Conservation (phyloP, 1,284 basidiomycete species). For the Ceraceosorus guamensis region DNA sequence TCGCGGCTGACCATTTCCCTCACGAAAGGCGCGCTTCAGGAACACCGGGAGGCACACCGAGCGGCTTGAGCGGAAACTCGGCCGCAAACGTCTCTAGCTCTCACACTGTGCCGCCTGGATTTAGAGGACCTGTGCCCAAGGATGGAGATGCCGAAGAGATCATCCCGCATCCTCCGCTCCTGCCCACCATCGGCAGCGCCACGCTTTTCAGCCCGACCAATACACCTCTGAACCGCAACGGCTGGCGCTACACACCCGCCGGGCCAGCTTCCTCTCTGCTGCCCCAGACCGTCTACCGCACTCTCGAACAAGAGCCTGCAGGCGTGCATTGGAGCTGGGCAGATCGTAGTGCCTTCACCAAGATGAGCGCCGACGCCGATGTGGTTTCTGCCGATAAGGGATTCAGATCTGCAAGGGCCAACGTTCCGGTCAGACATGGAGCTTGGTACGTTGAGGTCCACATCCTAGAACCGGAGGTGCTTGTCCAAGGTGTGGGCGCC, state of each 20-base stretch:
- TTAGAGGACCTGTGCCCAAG: conserved; percentile 31
- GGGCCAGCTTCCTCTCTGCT: conserved; percentile 34
- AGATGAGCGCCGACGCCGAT: conserved; percentile 72
- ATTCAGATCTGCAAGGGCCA: conserved; percentile 80
- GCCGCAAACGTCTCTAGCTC: conserved; percentile 8
- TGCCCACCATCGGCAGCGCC: conserved; percentile 12
- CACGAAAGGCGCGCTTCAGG: conserved; percentile 1
- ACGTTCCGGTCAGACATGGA: conserved; percentile 80
- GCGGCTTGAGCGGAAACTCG: background rate
- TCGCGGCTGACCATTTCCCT: conserved; percentile 3
- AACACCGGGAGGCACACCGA: background rate
- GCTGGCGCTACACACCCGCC: conserved; percentile 41
- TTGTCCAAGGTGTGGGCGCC: conserved; percentile 50
- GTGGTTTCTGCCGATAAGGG: conserved; percentile 76
- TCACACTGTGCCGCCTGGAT: conserved; percentile 23
- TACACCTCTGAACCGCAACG: conserved; percentile 37
- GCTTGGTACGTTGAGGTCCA: conserved; percentile 91
- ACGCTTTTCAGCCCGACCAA: conserved; percentile 25
- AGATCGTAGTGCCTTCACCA: conserved; percentile 64
- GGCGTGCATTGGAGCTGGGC: conserved; percentile 51
- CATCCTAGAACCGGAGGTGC: conserved; percentile 57
- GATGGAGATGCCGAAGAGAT: conserved; percentile 32
- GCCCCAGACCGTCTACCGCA: conserved; percentile 32
- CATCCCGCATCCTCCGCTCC: conserved; percentile 24
- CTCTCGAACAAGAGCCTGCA: conserved; percentile 27